Base-by-base conservation (phyloP, 169 alveolate genomes). In the Cryptosporidium xiaoi region DNA sequence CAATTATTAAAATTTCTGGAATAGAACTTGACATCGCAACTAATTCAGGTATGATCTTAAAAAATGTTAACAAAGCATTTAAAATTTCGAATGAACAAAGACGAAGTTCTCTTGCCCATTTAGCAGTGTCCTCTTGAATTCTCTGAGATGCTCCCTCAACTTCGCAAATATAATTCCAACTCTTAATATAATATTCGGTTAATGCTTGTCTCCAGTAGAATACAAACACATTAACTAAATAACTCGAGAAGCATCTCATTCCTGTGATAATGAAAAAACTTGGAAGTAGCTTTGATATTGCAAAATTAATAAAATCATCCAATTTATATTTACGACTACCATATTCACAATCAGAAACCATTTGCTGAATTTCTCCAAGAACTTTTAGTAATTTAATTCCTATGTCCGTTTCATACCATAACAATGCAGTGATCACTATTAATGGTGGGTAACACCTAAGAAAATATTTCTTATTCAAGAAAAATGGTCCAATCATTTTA, bases 131-230 rank as follows among this genome's bases (percentile, higher is more conserved):
- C 48, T 77, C 87, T 24, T 77, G 87, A 3, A 77, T 56, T 44
- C 87, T 56, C 51, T 77, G 87, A 20, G 87, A 77, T 18, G 87
- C 87, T 16, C 87, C 87, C 33, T 77, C 87, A 77, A 77, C 50
- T 24, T 20, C 50, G 2, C 33, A 55, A 36, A 77, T 62, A 20
- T 36, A 36, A 24, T 56, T 56, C 87, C 87, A 77, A 7, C 64
- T 60, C 12, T 56, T 60, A 6, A 77, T 12, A 20, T 77, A 77
- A 60, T 77, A 77, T 27, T 77, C 87, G 13, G 87, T 27, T 13
- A 77, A 64, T 8, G 87, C 87, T 60, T 77, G 87, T 27, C 87
- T 56, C 87, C 87, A 77, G 64, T 77, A 77, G 29, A 77, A 77
- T n/a, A 77, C 64, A 60, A 77, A 77, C 6, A 62, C 33, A 60